phyloP scores from a whole-genome alignment of 371 early-diverging fungal genomes.

The Mortierella sp. region DNA sequence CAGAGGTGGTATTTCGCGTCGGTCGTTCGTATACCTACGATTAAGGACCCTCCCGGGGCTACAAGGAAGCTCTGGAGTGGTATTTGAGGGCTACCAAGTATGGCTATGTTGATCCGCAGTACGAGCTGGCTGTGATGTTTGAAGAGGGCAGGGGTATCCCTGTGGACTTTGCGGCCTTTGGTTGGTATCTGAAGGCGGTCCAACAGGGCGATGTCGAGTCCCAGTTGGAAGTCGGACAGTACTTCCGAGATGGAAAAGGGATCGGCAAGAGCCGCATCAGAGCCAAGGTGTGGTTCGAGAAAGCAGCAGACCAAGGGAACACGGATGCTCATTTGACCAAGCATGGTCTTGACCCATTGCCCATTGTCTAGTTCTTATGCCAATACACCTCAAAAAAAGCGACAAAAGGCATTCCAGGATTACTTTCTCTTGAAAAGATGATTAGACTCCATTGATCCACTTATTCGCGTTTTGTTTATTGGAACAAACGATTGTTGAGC shows the following conservation, averaged over 20 bases:
- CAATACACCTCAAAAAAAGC: no score
- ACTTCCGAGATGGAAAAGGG: neutral
- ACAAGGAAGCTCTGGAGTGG: neutral
- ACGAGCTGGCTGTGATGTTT: neutral
- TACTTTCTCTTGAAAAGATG: no score
- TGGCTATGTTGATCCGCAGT: neutral
- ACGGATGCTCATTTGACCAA: neutral
- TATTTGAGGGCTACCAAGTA: neutral
- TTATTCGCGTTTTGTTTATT: no score
- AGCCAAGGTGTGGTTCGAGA: slow-evolving; percentile 70
- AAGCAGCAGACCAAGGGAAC: slow-evolving; percentile 86
- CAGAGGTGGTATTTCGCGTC: no score
- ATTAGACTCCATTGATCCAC: no score
- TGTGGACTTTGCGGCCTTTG: slow-evolving; percentile 11
- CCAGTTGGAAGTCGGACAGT: slow-evolving; percentile 46
- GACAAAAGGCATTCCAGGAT: no score
- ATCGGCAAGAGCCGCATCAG: slow-evolving; percentile 63
- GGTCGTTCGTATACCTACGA: no score
- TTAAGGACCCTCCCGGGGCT: no score
- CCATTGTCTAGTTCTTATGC: no score
- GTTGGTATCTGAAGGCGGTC: slow-evolving; percentile 78
- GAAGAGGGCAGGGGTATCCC: slow-evolving; percentile 14
- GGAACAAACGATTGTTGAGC: no score
- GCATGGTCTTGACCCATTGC: neutral
- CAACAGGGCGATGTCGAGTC: slow-evolving; percentile 30